phyloP scores from a whole-genome alignment of 148 eudicot genomes.

The Salicornia ramosissima region DNA sequence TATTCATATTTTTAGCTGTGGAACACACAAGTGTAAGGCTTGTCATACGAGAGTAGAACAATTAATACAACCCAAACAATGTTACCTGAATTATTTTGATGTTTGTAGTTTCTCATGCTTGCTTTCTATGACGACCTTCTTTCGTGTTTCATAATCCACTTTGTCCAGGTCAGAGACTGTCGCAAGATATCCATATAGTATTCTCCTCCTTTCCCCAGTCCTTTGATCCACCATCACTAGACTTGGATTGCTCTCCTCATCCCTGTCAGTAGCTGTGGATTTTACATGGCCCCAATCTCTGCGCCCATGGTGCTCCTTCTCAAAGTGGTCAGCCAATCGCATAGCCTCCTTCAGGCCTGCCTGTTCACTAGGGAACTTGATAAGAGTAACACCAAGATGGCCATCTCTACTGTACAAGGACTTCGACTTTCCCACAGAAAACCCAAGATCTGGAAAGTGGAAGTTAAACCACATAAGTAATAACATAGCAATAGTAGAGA shows the following conservation, averaged over 20 bases:
- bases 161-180: conserved; percentile 70
- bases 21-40: no score
- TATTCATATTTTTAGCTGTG: no score
- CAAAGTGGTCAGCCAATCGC: conserved; percentile 62
- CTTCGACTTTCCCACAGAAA: conserved; percentile 72
- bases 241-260: conserved; percentile 69
- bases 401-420: conserved; percentile 73
- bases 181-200: conserved; percentile 74
- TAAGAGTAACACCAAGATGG: conserved; percentile 61
- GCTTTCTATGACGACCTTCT: conserved; percentile 66
- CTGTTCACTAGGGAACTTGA: conserved; percentile 68
- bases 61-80: no score
- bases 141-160: conserved; percentile 64
- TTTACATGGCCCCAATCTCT: conserved; percentile 64
- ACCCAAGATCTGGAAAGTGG: conserved; percentile 65
- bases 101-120: conserved; percentile 40
- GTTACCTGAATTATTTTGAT: conserved; percentile 29
- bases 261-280: conserved; percentile 38
- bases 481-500: background rate
- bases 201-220: conserved; percentile 67
- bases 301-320: conserved; percentile 72
- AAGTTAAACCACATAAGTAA: background rate
- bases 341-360: conserved; percentile 74
- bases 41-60: no score
- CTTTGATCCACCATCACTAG: conserved; percentile 56